Conservation (phyloP, 2,329 filamentous ascomycete species). For the Fusarium succisae region DNA sequence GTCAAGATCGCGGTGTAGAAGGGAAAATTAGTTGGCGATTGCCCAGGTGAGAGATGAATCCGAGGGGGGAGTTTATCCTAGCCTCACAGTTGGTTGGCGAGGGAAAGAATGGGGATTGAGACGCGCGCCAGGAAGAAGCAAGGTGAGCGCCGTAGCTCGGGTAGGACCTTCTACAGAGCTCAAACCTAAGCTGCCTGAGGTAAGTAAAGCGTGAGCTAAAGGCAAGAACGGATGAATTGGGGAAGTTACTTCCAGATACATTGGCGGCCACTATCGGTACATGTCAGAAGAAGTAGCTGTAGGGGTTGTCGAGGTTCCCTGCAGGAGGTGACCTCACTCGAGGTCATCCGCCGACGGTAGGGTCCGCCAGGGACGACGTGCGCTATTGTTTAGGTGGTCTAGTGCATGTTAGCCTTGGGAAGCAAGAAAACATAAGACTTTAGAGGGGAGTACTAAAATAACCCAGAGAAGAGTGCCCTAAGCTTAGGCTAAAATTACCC, state of each 20-base stretch:
- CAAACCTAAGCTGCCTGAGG: slow-evolving; percentile 22
- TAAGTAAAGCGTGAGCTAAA: slow-evolving; percentile 22
- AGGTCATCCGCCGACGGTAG: slow-evolving; percentile 31
- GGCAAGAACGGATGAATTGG: slow-evolving; percentile 17
- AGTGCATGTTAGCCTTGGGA: background rate
- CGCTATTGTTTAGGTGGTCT: slow-evolving; percentile 30
- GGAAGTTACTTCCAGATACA: slow-evolving; percentile 15
- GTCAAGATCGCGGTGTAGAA: slow-evolving; percentile 29
- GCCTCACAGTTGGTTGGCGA: slow-evolving; percentile 34
- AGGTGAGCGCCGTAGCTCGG: slow-evolving; percentile 24
- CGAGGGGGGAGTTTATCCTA: slow-evolving; percentile 33
- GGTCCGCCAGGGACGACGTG: slow-evolving; percentile 34
- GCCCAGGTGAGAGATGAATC: slow-evolving; percentile 32
- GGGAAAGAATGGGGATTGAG: slow-evolving; percentile 39
- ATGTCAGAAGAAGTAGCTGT: background rate
- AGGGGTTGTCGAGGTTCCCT: background rate
- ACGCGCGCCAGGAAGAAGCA: slow-evolving; percentile 39
- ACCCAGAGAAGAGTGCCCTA: too few species aligned
- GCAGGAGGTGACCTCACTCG: slow-evolving; percentile 26
- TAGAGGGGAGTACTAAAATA: too few species aligned
- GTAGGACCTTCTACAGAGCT: slow-evolving; percentile 29
- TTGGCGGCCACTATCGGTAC: background rate
- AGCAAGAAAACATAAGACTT: too few species aligned
- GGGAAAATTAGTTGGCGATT: slow-evolving; percentile 23
- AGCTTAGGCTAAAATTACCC: too few species aligned